Evolutionary conservation across 441 rosid species (phyloP).

Genomic region (Gossypium gossypioides): DNA sequence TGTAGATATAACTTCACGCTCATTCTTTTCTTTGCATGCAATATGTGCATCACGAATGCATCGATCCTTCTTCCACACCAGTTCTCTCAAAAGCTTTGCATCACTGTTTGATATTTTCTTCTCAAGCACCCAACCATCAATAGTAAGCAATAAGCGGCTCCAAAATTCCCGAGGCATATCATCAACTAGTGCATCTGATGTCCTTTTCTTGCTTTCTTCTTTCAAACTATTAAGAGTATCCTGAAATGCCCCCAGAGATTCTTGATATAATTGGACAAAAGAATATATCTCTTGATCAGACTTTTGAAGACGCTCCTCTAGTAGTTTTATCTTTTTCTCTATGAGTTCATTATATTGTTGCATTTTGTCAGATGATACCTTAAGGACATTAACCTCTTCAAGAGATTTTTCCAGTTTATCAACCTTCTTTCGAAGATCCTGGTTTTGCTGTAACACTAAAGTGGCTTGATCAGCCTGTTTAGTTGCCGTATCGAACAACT

Average conservation of each 20-base stretch:
- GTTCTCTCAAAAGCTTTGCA: slow-evolving; percentile 63
- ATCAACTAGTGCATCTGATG: slow-evolving; percentile 52
- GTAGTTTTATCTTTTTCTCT: slow-evolving; percentile 69
- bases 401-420: slow-evolving; percentile 72
- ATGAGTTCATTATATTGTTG: slow-evolving; percentile 72
- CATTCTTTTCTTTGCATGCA: slow-evolving; percentile 59
- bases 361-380: slow-evolving; percentile 62
- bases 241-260: slow-evolving; percentile 76
- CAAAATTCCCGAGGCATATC: slow-evolving; percentile 86
- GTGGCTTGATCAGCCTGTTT: slow-evolving; percentile 81
- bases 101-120: slow-evolving; percentile 55
- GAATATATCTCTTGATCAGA: slow-evolving; percentile 81
- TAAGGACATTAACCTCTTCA: slow-evolving; percentile 66
- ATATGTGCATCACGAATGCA: slow-evolving; percentile 50
- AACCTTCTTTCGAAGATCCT: slow-evolving; percentile 68
- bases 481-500: slow-evolving; percentile 58
- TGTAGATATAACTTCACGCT: slow-evolving; percentile 47
- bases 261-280: slow-evolving; percentile 67
- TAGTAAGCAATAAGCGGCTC: slow-evolving; percentile 68
- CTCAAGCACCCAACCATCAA: slow-evolving; percentile 96
- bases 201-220: slow-evolving; percentile 66
- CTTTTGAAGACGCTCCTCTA: slow-evolving; percentile 74
- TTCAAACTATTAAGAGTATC: slow-evolving; percentile 67
- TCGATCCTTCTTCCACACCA: slow-evolving; percentile 75
- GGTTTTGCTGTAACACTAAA: slow-evolving; percentile 69